Conservation (phyloP, 2,329 filamentous ascomycete genomes). For the Sphaerulina vaccinii region DNA sequence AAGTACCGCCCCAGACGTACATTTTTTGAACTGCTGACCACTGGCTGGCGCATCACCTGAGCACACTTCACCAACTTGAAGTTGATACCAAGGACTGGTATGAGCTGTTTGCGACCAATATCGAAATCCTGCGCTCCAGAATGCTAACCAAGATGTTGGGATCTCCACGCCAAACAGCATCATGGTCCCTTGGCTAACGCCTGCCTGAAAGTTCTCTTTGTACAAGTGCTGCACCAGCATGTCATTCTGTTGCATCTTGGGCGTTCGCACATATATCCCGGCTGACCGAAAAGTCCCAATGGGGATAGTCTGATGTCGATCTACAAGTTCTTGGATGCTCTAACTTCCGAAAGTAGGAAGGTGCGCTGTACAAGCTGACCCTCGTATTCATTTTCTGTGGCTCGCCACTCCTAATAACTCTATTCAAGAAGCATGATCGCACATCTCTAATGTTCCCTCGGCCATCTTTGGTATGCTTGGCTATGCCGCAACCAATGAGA, state of each 20-base stretch:
- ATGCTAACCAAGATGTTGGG: no score
- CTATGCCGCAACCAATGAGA: neutral
- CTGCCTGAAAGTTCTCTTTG: neutral
- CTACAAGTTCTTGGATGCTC: neutral
- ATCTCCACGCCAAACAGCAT: no score
- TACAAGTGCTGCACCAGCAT: neutral
- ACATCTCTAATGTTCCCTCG: neutral
- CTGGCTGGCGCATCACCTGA: no score
- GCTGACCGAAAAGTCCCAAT: slow-evolving; percentile 4
- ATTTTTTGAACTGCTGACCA: no score
- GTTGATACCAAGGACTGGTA: no score
- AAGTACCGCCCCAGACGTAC: no score
- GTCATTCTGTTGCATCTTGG: neutral
- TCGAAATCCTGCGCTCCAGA: no score
- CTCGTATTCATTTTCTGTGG: neutral
- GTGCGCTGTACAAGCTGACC: neutral
- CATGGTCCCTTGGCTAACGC: no score
- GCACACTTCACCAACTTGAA: no score
- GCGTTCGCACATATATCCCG: slow-evolving; percentile 10
- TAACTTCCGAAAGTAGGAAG: neutral
- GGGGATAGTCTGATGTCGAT: neutral
- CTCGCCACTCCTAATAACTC: slow-evolving; percentile 11
- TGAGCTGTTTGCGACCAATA: no score
- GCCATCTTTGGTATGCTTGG: neutral
- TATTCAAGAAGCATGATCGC: slow-evolving; percentile 16